Evolutionary conservation across 192 early-diverging fungal species (phyloP).

Genomic region (Pecoramyces ruminantium): DNA sequence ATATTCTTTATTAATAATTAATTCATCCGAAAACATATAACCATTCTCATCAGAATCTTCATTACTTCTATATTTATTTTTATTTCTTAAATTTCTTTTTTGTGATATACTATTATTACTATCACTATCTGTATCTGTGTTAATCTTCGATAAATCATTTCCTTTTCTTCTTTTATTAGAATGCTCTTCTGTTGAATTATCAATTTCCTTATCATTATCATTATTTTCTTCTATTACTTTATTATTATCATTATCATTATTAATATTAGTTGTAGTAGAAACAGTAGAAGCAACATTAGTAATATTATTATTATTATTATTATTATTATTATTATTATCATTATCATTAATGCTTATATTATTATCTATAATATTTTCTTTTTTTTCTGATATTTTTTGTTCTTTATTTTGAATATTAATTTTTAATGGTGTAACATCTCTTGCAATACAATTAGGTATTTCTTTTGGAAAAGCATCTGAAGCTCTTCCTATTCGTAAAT

Average conservation of each 20-base stretch:
- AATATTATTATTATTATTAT: too few species aligned
- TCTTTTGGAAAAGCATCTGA: conserved; percentile 63
- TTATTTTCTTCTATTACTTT: conserved; percentile 9
- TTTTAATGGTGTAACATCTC: conserved; percentile 17
- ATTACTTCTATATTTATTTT: not conserved
- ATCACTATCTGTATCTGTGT: not conserved
- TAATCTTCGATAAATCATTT: not conserved
- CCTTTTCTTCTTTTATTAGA: not conserved
- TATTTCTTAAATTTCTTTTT: conserved; percentile 8
- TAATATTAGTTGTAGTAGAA: not conserved
- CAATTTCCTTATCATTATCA: not conserved
- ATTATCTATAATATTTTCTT: too few species aligned
- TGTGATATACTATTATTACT: not conserved
- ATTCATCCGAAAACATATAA: conserved; percentile 1
- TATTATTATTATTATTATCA: not conserved
- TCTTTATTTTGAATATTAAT: too few species aligned
- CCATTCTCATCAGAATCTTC: not conserved
- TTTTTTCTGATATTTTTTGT: too few species aligned
- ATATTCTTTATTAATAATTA: conserved; percentile 40
- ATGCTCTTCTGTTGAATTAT: not conserved
- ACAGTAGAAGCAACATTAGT: not conserved
- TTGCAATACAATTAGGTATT: conserved; percentile 65
- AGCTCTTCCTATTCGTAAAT: conserved; percentile 62
- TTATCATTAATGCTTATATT: not conserved
- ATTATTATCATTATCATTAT: conserved; percentile 5